These are phyloP conservation scores for Rhodotorula babjevae DNA, from an alignment of 768 basidiomycete genomes.

Conservation along the genomic window DNA sequence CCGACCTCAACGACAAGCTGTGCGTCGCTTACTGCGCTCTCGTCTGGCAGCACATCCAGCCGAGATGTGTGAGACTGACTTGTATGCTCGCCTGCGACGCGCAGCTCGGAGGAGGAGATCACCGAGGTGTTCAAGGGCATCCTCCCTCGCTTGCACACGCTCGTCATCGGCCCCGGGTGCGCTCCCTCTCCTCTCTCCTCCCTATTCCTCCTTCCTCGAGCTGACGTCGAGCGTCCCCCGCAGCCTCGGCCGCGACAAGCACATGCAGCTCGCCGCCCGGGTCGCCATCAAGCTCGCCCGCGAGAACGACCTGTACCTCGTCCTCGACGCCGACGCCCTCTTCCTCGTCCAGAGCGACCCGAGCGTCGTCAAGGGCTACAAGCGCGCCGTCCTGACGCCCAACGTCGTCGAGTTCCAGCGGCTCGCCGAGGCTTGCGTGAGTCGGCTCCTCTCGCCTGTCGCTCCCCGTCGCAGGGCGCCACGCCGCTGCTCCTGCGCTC, in stretches of 20 bases:
- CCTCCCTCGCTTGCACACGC: conserved; percentile 78
- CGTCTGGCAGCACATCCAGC: too few species aligned
- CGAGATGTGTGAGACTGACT: neutral
- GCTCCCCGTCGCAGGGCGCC: neutral
- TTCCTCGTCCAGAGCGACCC: conserved; percentile 74
- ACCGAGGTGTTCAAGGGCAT: conserved; percentile 51
- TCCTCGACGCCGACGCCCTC: conserved; percentile 90
- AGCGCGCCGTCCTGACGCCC: conserved; percentile 82
- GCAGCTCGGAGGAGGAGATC: conserved; percentile 47
- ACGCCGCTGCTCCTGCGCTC: too few species aligned
- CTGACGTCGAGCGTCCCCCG: too few species aligned
- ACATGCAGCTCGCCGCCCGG: conserved; percentile 81
- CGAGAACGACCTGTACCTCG: conserved; percentile 73
- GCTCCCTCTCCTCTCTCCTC: neutral
- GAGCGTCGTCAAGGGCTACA: conserved; percentile 72
- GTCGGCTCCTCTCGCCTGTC: conserved; percentile 36
- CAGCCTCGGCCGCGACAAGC: conserved; percentile 71
- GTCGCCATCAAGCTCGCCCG: conserved; percentile 70
- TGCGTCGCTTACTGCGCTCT: too few species aligned
- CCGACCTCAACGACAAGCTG: conserved; percentile 69
- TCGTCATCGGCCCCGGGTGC: conserved; percentile 84
- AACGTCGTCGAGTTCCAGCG: conserved; percentile 90
- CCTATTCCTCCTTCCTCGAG: neutral
- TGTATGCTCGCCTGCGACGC: conserved; percentile 38
- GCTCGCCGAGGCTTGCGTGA: conserved; percentile 66